Evolutionary conservation across 2,329 filamentous ascomycete genomes (phyloP).

Genomic region (Curvularia verruculosa): DNA sequence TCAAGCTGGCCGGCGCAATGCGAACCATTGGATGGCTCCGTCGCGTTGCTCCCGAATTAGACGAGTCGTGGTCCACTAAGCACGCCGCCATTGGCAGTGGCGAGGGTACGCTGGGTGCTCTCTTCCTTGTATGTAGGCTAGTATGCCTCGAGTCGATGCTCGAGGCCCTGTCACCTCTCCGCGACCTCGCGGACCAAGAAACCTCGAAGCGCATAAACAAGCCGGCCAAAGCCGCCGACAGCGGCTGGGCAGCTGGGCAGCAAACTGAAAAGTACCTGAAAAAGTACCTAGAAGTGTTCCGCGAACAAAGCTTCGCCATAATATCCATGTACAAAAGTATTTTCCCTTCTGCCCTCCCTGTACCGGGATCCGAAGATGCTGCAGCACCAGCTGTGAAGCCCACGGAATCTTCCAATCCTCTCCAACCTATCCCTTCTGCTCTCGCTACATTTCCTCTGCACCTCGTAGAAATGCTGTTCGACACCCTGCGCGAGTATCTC

Average conservation of each 20-base stretch:
- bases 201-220: slow-evolving; percentile 54
- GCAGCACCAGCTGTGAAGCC: slow-evolving; percentile 34
- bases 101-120: slow-evolving; percentile 75
- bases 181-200: slow-evolving; percentile 90
- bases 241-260: slow-evolving; percentile 72
- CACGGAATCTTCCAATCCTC: slow-evolving; percentile 36
- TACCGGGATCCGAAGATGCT: slow-evolving; percentile 39
- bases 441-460: slow-evolving; percentile 84
- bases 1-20: slow-evolving; percentile 89
- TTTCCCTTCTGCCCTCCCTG: slow-evolving; percentile 67
- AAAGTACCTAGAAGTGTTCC: slow-evolving; percentile 94
- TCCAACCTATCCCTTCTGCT: slow-evolving; percentile 71
- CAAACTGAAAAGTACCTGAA: slow-evolving; percentile 95
- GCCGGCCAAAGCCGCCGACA: slow-evolving; percentile 48
- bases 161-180: slow-evolving; percentile 81
- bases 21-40: slow-evolving; percentile 91
- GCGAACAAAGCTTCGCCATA: slow-evolving; percentile 95
- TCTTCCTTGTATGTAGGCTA: slow-evolving; percentile 87
- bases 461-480: slow-evolving; percentile 78
- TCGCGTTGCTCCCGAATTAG: slow-evolving; percentile 81
- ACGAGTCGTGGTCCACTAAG: slow-evolving; percentile 50
- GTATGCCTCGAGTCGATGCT: slow-evolving; percentile 80
- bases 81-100: slow-evolving; percentile 41
- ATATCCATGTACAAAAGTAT: slow-evolving; percentile 94
- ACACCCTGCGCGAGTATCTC: slow-evolving; percentile 76